Base-by-base conservation (phyloP, 1,284 basidiomycete species). In the Xerocomus minutiporus region DNA sequence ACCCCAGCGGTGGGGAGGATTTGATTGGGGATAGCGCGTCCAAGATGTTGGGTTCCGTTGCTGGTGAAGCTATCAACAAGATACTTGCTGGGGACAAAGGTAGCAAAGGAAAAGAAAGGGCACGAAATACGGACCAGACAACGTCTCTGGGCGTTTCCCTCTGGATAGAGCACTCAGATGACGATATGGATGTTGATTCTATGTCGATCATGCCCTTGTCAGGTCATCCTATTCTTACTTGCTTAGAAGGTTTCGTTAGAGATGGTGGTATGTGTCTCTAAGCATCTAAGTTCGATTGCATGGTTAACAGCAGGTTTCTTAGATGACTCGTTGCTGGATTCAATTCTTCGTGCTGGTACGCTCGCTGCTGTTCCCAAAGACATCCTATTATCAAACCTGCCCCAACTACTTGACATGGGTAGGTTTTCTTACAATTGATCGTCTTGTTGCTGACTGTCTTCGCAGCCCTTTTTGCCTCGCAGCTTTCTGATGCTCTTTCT, bases 351-450 rank as follows among this genome's bases (percentile, higher is more conserved):
- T 35, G 70, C 71, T 45, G 74, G 77, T 46, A 57, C 68, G 31
- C 62, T 79, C 47, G 57, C 59, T 29, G 61, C 49, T 48, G 51
- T 72, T 31, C 59, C 68, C 13, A 35, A 63, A 28, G 57, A 61
- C 32, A 55, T 70, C 45, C 45, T 71, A 51, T 41, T 63, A 7
- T 59, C 59, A 20, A 59, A 73, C n/a, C 58, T 75, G 29, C 59
- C 65, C 26, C 75, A 69, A 57, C 55, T 82, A 5, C 74, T 71
- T 54, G 52, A 70, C 51, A 61, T 76, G 45, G 75, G 81, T 80
- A 60, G 36, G 70, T 38, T 49, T 13, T 40, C 41, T 48, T 28
- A 9, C 2, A 15, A 15, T 29, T 32, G 9, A 25, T 49, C 6
- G 40, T 35, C 29, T 31, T 32, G 2, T 26, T 3, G 2, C 39